A percentile compares a stretch with the other conserved stretches of the same genome.
Evolutionary conservation across 768 basidiomycete genomes (phyloP).

Genomic region (Pleurotus tuoliensis): DNA sequence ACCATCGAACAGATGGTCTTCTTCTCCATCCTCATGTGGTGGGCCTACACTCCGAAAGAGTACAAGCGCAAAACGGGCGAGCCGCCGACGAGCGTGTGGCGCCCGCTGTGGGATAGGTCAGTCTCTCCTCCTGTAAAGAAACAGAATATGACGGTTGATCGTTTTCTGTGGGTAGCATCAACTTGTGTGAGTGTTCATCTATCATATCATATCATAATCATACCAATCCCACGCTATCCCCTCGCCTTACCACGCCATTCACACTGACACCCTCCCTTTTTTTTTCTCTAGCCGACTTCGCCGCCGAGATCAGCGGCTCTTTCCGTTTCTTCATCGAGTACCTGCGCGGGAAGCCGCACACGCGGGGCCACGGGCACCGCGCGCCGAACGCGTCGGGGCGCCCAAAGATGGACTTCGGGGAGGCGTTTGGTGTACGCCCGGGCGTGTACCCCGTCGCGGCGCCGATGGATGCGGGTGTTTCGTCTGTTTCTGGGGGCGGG

Average conservation of each 20-base stretch:
- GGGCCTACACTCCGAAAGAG: conserved; percentile 74
- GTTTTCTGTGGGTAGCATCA: conserved; percentile 21
- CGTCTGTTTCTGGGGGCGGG: not conserved
- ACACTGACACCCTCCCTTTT: not conserved
- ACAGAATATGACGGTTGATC: too few relatives aligned
- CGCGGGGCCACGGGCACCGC: conserved; percentile 14
- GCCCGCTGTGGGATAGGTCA: conserved; percentile 66
- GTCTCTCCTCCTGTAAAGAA: conserved; percentile 6
- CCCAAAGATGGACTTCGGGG: conserved; percentile 24
- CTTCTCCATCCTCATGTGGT: conserved; percentile 74
- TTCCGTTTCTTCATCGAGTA: conserved; percentile 56
- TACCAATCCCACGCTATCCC: too few relatives aligned
- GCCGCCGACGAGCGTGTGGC: conserved; percentile 54
- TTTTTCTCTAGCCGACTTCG: conserved; percentile 53
- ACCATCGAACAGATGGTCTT: conserved; percentile 65
- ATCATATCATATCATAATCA: too few relatives aligned
- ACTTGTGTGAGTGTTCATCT: conserved; percentile 20
- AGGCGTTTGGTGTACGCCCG: conserved; percentile 32
- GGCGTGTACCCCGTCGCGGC: not conserved
- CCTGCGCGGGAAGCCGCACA: conserved; percentile 22
- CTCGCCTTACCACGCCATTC: too few relatives aligned
- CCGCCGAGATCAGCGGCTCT: conserved; percentile 58
- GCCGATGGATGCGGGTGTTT: not conserved
- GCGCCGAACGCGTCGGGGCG: conserved; percentile 3
- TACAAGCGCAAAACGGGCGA: conserved; percentile 46